Base-by-base conservation (phyloP, 1,284 basidiomycete genomes). In the Fomes fomentarius region DNA sequence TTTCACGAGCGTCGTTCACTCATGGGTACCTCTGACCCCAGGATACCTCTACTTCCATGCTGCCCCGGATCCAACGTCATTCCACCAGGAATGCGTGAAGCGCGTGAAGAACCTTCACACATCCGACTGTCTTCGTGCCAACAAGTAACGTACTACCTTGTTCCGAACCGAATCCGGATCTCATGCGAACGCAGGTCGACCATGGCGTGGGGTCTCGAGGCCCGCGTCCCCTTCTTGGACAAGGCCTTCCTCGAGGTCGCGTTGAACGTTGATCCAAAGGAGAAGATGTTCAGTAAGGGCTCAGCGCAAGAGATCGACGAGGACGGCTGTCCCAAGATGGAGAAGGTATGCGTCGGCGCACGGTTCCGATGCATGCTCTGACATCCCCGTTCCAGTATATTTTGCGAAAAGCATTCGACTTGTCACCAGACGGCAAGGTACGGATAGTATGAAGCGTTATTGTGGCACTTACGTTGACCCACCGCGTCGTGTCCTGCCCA, bases 1-100 rank as follows among this genome's bases (percentile, higher is more conserved):
- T 17, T n/a, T n/a, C n/a, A n/a, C n/a, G n/a, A 50, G 17, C 8
- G 11, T 28, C 25, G n/a, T n/a, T 15, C 10, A 25, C 6, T 30
- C 25, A 34, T 10, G 24, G 37, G 24, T 21, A 30, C 56, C 41
- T 51, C 15, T 64, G n/a, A n/a, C n/a, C n/a, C n/a, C n/a, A 93
- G 94, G 95, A 14, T 99, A 99, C 77, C 84, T 99, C 50, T 99
- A 99, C 80, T 99, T 99, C 89, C 96, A 99, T 74, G 96, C 96
- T 39, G 97, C 97, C 0, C 97, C 97, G 14, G 88, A 96, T 68
- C 76, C 85, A 50, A 78, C 77, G 62, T 89, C 94, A 19, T 98
- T 99, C 83, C 94, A 99, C 78, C 93, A 97, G 71, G 97, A 99
- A 75, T 90, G 87, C 65, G 91, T 98, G 49, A 88, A 90, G 68